phyloP scores from a whole-genome alignment of 2,329 filamentous ascomycete genomes.

The Aspergillus viridinutans region DNA sequence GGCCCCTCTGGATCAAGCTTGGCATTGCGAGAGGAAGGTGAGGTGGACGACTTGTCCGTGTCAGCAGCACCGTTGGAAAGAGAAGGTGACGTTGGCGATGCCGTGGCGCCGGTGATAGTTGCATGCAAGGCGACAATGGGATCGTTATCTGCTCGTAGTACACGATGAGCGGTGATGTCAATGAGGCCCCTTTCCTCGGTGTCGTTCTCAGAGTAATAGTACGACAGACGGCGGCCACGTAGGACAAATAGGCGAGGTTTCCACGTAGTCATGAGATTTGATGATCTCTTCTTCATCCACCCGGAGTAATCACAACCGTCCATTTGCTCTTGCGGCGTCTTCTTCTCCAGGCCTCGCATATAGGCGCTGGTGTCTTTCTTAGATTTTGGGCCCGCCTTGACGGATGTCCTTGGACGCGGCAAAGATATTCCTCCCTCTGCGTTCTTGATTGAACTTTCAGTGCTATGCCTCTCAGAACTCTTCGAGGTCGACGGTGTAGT shows the following conservation, averaged over 20 bases:
- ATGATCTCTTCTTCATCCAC: slow-evolving; percentile 99
- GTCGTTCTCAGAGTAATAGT: slow-evolving; percentile 94
- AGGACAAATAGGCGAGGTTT: slow-evolving; percentile 95
- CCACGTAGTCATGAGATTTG: slow-evolving; percentile 95
- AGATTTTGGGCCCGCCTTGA: slow-evolving; percentile 55
- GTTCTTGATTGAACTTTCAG: slow-evolving; percentile 54
- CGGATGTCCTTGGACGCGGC: slow-evolving; percentile 49
- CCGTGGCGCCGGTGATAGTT: slow-evolving; percentile 80
- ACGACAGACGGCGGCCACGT: slow-evolving; percentile 83
- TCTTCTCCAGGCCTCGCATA: slow-evolving; percentile 76
- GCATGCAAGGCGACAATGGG: slow-evolving; percentile 86
- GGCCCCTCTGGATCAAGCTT: slow-evolving; percentile 58
- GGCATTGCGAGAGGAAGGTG: slow-evolving; percentile 29
- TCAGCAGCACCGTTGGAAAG: slow-evolving; percentile 35
- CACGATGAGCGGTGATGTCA: slow-evolving; percentile 94
- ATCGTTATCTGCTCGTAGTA: slow-evolving; percentile 91
- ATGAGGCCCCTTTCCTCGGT: slow-evolving; percentile 92
- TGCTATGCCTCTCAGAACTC: slow-evolving; percentile 77
- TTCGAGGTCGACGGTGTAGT: slow-evolving; percentile 60
- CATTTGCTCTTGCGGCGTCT: slow-evolving; percentile 78
- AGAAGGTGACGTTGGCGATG: slow-evolving; percentile 57
- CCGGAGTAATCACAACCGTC: slow-evolving; percentile 85
- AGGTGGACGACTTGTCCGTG: slow-evolving; percentile 25
- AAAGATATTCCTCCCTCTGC: slow-evolving; percentile 46
- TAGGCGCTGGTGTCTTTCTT: slow-evolving; percentile 98